phyloP scores from a whole-genome alignment of 108 stramenopile genomes.

The Cyclotella choctawhatcheeana region DNA sequence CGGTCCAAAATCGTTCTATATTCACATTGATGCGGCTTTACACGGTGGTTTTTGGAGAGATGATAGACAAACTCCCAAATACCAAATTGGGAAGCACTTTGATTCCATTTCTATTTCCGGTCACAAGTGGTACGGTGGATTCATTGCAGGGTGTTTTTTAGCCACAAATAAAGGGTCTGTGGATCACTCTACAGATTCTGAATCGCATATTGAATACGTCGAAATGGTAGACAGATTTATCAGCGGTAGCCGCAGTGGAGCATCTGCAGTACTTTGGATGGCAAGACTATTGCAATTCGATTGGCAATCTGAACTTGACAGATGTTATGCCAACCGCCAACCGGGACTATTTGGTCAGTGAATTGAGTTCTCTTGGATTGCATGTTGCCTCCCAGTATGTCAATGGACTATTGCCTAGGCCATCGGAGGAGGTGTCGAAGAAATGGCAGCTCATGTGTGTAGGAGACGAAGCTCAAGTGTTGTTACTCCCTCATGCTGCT shows the following conservation, averaged over 20 bases:
- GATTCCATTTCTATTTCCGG: constrained; percentile 7
- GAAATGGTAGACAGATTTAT: constrained; percentile 11
- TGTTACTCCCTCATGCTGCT: not conserved
- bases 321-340: constrained; percentile 5
- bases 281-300: not conserved
- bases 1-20: not conserved
- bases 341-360: constrained; percentile 11
- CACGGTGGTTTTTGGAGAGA: not conserved
- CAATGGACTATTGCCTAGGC: not conserved
- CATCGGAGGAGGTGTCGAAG: not conserved
- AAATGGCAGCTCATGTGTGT: constrained; percentile 4
- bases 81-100: not conserved
- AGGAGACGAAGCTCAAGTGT: constrained; percentile 1
- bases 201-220: constrained; percentile 5
- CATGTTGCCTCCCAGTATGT: constrained; percentile 3
- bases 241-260: constrained; percentile 7
- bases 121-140: constrained; percentile 1
- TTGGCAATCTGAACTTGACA: constrained; percentile 2
- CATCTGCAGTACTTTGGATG: constrained; percentile 3
- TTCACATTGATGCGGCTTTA: constrained; percentile 3
- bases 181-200: not conserved
- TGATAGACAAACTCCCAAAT: not conserved
- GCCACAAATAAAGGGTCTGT: not conserved
- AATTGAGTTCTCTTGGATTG: constrained; percentile 1
- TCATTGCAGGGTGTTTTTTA: constrained; percentile 1